Evolutionary conservation across 1,139 yeast genomes (phyloP).

Genomic region (Suhomyces chickasaworum): DNA sequence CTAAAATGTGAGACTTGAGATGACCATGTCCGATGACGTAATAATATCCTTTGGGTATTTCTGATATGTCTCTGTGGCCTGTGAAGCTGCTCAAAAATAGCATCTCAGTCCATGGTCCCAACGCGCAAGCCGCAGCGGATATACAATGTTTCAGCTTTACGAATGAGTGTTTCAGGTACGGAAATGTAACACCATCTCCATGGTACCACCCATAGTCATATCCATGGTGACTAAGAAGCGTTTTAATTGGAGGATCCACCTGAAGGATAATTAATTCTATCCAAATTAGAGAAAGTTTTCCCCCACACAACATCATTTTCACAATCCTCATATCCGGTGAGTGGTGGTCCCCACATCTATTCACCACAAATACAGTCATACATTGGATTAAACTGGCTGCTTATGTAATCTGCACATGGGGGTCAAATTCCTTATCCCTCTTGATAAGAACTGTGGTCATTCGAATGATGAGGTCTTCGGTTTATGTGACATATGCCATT

Average conservation of each 20-base stretch:
- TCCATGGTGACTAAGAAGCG: neutral
- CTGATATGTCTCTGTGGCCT: neutral
- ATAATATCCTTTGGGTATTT: neutral
- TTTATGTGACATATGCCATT: too few species aligned
- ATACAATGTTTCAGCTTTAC: neutral
- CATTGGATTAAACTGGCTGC: too few species aligned
- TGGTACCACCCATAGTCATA: too few species aligned
- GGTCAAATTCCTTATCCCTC: too few species aligned
- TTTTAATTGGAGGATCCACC: neutral
- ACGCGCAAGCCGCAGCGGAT: neutral
- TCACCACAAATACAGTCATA: too few species aligned
- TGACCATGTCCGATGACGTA: neutral
- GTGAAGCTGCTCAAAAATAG: neutral
- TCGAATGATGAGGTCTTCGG: too few species aligned
- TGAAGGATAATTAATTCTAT: too few species aligned
- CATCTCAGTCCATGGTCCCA: neutral
- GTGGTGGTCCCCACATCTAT: too few species aligned
- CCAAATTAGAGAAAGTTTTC: neutral
- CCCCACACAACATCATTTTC: too few species aligned
- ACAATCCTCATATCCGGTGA: too few species aligned
- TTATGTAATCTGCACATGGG: too few species aligned
- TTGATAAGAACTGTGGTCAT: too few species aligned
- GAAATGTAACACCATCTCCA: neutral
- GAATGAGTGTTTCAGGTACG: neutral
- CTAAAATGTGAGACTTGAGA: constrained; percentile 1